Conservation (phyloP, 2,329 filamentous ascomycete genomes). For the Alternaria gaisen region DNA sequence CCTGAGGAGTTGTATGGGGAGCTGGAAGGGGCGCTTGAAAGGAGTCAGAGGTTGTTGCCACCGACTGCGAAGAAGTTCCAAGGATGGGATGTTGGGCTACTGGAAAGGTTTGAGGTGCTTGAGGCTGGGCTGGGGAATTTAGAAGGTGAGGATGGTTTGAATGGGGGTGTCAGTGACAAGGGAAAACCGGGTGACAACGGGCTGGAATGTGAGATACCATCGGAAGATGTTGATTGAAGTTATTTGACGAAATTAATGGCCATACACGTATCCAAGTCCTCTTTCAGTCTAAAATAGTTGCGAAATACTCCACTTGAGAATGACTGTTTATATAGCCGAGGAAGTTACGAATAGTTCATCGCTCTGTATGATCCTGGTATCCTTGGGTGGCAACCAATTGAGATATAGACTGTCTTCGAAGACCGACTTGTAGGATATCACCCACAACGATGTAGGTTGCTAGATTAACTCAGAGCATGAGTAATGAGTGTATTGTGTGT, state of each 20-base stretch:
- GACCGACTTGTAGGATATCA: too few relatives aligned
- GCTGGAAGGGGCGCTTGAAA: constrained; percentile 56
- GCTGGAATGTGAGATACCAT: constrained; percentile 1
- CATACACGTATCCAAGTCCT: background rate
- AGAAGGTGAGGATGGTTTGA: background rate
- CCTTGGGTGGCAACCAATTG: too few relatives aligned
- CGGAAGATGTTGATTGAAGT: constrained; percentile 12
- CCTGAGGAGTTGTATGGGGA: constrained; percentile 61
- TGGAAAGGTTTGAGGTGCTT: constrained; percentile 61
- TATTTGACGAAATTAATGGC: background rate
- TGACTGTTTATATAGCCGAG: background rate
- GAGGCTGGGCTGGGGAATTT: constrained; percentile 18
- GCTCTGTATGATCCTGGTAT: background rate
- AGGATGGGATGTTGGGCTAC: constrained; percentile 73
- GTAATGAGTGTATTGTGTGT: background rate
- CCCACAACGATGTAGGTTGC: background rate
- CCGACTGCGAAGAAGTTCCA: constrained; percentile 65
- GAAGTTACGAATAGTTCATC: background rate
- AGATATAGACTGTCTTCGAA: too few relatives aligned
- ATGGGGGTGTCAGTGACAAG: background rate
- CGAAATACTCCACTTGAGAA: background rate
- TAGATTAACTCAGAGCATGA: background rate
- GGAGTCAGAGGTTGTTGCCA: constrained; percentile 64
- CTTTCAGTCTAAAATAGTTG: background rate
- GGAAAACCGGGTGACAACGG: background rate